Conservation (phyloP, 306 rosid species). For the Dalbergia oliveri region DNA sequence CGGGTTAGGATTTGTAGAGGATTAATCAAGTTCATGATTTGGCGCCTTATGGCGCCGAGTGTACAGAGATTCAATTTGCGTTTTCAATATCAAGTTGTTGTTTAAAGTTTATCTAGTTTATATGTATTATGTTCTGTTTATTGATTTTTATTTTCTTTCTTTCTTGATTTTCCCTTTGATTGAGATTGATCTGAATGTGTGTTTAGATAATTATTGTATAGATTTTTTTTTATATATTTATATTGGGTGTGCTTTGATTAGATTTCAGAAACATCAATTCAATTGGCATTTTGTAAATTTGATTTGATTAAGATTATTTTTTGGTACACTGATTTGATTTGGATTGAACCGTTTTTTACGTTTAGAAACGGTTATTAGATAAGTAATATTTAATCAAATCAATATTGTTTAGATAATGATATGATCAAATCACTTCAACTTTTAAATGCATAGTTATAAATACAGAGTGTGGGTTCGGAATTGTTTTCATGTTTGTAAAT, state of each 20-base stretch:
- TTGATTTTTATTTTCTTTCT: background rate
- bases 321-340: too few relatives aligned
- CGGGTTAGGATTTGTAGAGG: too few relatives aligned
- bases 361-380: too few relatives aligned
- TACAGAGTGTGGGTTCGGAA: too few relatives aligned
- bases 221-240: too few relatives aligned
- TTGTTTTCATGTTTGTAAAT: too few relatives aligned
- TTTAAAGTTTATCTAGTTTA: background rate
- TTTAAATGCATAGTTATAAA: background rate
- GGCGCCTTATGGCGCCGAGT: slow-evolving; percentile 16
- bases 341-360: too few relatives aligned
- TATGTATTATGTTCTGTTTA: background rate
- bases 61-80: slow-evolving; percentile 3
- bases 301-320: too few relatives aligned
- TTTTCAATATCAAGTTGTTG: background rate
- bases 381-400: too few relatives aligned
- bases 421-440: too few relatives aligned
- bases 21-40: background rate
- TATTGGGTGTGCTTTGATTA: background rate
- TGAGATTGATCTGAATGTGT: background rate
- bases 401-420: background rate
- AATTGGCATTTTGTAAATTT: too few relatives aligned
- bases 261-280: background rate
- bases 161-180: background rate
- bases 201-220: background rate